These are phyloP conservation scores for Nigrospora sphaerica DNA, from an alignment of 2,329 filamentous ascomycete genomes.

Conservation along the genomic window DNA sequence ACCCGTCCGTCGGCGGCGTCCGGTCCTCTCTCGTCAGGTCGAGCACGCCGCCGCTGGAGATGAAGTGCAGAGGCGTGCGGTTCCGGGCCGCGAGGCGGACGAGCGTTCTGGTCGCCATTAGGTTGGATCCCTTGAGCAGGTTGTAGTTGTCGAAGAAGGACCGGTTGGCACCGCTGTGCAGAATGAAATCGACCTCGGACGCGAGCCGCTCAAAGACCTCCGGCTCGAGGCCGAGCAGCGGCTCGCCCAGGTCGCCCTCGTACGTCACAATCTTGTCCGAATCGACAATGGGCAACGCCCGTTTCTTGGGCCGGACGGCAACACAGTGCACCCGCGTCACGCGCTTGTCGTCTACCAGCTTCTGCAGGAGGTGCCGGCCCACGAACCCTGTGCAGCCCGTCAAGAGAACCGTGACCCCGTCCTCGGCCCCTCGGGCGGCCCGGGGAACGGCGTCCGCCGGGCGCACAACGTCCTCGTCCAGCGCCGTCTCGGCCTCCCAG, in stretches of 20 bases:
- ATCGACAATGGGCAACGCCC: not conserved
- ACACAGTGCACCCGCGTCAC: slow-evolving; percentile 29
- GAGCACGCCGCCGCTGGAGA: slow-evolving; percentile 21
- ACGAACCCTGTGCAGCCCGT: slow-evolving; percentile 27
- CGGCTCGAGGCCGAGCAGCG: slow-evolving; percentile 29
- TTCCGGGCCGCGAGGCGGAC: slow-evolving; percentile 12
- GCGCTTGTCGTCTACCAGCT: slow-evolving; percentile 16
- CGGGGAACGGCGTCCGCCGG: not conserved
- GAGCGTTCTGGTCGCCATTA: slow-evolving; percentile 21
- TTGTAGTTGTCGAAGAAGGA: slow-evolving; percentile 24
- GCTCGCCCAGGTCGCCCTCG: slow-evolving; percentile 26
- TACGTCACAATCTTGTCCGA: slow-evolving; percentile 23
- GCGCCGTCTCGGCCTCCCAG: slow-evolving; percentile 3
- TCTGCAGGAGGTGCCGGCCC: slow-evolving; percentile 21
- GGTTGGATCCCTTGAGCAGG: slow-evolving; percentile 18
- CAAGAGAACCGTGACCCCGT: slow-evolving; percentile 13
- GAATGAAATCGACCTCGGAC: slow-evolving; percentile 33
- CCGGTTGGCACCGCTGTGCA: slow-evolving; percentile 38
- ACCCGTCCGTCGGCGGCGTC: slow-evolving; percentile 10
- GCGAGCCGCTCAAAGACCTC: slow-evolving; percentile 19
- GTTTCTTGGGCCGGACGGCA: slow-evolving; percentile 17
- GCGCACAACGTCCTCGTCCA: not conserved
- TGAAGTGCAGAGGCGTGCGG: slow-evolving; percentile 24
- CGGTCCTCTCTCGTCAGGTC: not conserved
- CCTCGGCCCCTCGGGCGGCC: not conserved